Base-by-base conservation (phyloP, 495 filamentous ascomycete species). In the Monascus purpureus region DNA sequence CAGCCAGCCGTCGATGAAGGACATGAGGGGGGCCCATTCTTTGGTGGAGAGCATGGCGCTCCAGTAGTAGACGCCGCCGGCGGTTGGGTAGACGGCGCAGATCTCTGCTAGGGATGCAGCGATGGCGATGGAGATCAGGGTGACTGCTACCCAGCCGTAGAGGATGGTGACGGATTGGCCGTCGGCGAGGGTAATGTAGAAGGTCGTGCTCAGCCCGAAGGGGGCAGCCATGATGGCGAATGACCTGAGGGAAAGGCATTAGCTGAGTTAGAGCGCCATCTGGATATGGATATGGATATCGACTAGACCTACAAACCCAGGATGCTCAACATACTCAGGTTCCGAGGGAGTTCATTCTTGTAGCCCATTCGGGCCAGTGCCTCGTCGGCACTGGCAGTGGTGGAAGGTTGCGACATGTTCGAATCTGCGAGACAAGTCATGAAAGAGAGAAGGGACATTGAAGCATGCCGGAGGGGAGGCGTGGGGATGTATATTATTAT, bases 71-170 rank as follows among this genome's bases (percentile, higher is more conserved):
- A 80, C 75, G 5, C 76, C 76, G 20, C 68, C 68, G 28, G 69
- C 63, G 12, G 76, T 83, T 6, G 80, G 80, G 41, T 75, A 83
- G 4, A 78, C 80, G 17, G 72, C 72, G 31, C 80, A 63, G 47
- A 83, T 82, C 46, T 85, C 80, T n/a, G 80, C 77, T 17, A 85
- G 57, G 1, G 76, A 81, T 3, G 75, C 73, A 9, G 80, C 76
- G 12, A 85, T 68, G 24, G 73, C 77, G 17, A 78, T 45, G 41
- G 78, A 80, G 49, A 78, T 80, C 7, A 82, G 46, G 3, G 77
- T 77, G 4, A 80, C 74, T 6, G 79, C 68, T 0, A 83, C 59
- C 42, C 82, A 66, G 13, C 77, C 77, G 74, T 74, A 81, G 47
- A 81, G 68, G 33, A 80, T 71, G 31, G 69, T 70, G 4, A 73